Conservation (phyloP, 495 filamentous ascomycete genomes). For the Thermothielavioides terrestris region DNA sequence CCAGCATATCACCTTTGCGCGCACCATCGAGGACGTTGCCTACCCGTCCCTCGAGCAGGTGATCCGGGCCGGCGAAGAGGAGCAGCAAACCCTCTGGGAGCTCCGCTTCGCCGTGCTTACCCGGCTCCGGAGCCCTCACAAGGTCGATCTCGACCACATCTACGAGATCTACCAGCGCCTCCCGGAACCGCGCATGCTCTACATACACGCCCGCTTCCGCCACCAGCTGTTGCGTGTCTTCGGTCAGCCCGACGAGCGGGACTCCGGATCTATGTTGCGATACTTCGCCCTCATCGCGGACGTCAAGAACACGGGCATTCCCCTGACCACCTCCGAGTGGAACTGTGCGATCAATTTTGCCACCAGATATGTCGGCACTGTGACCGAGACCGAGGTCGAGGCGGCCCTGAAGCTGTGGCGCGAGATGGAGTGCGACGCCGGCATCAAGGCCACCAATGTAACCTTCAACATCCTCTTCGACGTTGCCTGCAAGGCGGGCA, state of each 20-base stretch:
- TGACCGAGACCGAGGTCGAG: slow-evolving; percentile 56
- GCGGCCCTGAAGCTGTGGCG: slow-evolving; percentile 74
- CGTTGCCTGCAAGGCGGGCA: slow-evolving; percentile 72
- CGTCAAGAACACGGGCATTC: slow-evolving; percentile 57
- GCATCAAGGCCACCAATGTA: slow-evolving; percentile 53
- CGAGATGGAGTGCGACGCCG: slow-evolving; percentile 71
- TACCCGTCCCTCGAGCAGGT: slow-evolving; percentile 35
- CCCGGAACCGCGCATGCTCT: slow-evolving; percentile 54
- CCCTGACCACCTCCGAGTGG: slow-evolving; percentile 63
- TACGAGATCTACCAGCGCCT: slow-evolving; percentile 37
- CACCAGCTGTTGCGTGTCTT: slow-evolving; percentile 61
- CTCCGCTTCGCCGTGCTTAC: slow-evolving; percentile 26
- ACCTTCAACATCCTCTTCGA: slow-evolving; percentile 93
- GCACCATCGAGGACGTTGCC: slow-evolving; percentile 35
- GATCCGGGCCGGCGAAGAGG: slow-evolving; percentile 15
- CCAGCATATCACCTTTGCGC: slow-evolving; percentile 36
- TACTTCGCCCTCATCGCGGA: slow-evolving; percentile 81
- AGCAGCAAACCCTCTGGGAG: slow-evolving; percentile 20
- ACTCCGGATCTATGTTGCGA: slow-evolving; percentile 57
- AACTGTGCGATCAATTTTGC: slow-evolving; percentile 73
- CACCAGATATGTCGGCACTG: slow-evolving; percentile 55
- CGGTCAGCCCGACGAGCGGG: slow-evolving; percentile 50
- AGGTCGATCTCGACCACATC: slow-evolving; percentile 30
- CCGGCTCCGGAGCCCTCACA: slow-evolving; percentile 25
- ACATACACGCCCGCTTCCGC: slow-evolving; percentile 50